Evolutionary conservation across 768 basidiomycete genomes (phyloP), one percentile per base, ranked within the genome.

Genomic region (Myochromella boudieri): DNA sequence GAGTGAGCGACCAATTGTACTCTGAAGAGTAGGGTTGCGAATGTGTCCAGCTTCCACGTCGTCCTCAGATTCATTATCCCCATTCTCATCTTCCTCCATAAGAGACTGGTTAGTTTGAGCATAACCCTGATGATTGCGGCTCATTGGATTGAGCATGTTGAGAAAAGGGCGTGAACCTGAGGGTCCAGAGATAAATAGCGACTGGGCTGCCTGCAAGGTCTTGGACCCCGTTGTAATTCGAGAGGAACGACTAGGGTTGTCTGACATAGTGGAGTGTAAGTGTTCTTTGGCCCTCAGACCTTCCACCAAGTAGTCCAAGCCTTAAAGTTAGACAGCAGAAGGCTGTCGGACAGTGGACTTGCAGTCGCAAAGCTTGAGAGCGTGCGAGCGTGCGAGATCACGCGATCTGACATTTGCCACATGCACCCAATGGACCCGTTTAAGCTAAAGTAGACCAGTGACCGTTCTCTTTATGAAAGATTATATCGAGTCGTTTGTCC

Each of bases 131-230:
- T 91, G 82, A 25, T 75, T 67, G 53, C 81, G 78, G 51, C 79
- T 80, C 75, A 88, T 84, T 28, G 90, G 87, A 62, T 91, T 92
- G 27, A 93, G 71, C 77, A 88, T 81, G 65, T 81, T 82, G 57
- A 91, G 81, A 59, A 92, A 90, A 1, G 88, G 85, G 25, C 84
- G 80, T 26, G 87, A 89, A 59, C 69, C 76, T 24, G 84, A 80
- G n/a, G 52, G 56, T 17, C 70, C 69, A 17, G 66, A 66, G 37
- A 60, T 66, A 44, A 68, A 63, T 33, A 70, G 53, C 15, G 71
- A 73, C 46, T 66, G 67, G 20, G 67, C 67, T 10, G 58, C 62
- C 42, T 72, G 68, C 29, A 65, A 58, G 12, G 66, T 64, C 48
- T 62, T 65, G 24, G 69, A 69, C 17, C 59, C 60, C 29, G 71